Evolutionary conservation across 2,329 filamentous ascomycete species (phyloP).

Genomic region (Mariannaea elegans): DNA sequence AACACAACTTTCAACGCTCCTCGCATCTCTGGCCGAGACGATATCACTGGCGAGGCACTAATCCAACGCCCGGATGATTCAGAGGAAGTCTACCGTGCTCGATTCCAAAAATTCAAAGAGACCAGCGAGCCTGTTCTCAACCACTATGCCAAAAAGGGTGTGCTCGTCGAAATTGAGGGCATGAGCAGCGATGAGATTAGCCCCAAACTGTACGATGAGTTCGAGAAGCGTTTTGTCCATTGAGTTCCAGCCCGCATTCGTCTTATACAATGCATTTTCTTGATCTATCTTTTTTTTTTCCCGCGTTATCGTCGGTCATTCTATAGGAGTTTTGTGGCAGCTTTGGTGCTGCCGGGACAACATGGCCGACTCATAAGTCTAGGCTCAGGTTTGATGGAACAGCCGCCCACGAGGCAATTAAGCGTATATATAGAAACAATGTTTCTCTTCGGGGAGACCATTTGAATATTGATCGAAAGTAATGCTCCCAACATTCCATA

Average conservation of each 20-base stretch:
- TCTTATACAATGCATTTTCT: slow-evolving; percentile 19
- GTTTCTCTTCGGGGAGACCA: no score
- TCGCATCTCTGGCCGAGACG: slow-evolving; percentile 81
- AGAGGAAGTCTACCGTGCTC: slow-evolving; percentile 82
- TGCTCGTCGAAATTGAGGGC: slow-evolving; percentile 87
- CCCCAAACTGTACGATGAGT: slow-evolving; percentile 85
- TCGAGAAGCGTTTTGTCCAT: slow-evolving; percentile 75
- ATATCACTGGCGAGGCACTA: slow-evolving; percentile 88
- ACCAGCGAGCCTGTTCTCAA: slow-evolving; percentile 86
- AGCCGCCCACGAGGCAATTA: background rate
- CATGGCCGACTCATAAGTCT: slow-evolving; percentile 19
- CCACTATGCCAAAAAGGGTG: slow-evolving; percentile 85
- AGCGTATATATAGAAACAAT: slow-evolving; percentile 15
- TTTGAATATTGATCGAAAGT: no score
- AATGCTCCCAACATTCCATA: no score
- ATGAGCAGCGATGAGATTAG: slow-evolving; percentile 95
- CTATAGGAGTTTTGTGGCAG: slow-evolving; percentile 35
- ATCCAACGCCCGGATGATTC: slow-evolving; percentile 87
- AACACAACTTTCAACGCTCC: slow-evolving; percentile 94
- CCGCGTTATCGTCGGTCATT: slow-evolving; percentile 11
- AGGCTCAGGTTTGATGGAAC: slow-evolving; percentile 7
- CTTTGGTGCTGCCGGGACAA: slow-evolving; percentile 35
- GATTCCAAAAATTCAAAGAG: slow-evolving; percentile 86
- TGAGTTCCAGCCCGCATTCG: slow-evolving; percentile 24
- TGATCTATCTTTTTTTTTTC: slow-evolving; percentile 19